phyloP scores from a whole-genome alignment of 2,329 filamentous ascomycete species.

The Microsporum ferrugineum region DNA sequence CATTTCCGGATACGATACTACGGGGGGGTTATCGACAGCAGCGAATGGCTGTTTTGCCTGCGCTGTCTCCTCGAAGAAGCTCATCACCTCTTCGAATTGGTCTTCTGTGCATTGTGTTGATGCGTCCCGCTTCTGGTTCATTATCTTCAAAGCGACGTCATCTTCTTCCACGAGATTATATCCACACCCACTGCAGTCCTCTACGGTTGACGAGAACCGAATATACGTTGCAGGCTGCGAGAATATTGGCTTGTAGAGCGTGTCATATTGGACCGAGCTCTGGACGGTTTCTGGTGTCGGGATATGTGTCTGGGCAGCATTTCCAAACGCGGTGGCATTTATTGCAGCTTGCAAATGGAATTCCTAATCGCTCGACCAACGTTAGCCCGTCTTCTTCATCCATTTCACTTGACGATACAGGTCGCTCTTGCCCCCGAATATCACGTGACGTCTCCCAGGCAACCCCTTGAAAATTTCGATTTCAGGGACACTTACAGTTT shows the following conservation, averaged over 20 bases:
- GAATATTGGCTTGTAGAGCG: constrained; percentile 69
- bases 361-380: constrained; percentile 49
- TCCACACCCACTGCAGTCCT: constrained; percentile 78
- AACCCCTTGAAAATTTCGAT: constrained; percentile 20
- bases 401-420: neutral
- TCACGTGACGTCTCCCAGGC: constrained; percentile 32
- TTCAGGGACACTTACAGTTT: constrained; percentile 65
- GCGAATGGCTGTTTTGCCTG: constrained; percentile 77
- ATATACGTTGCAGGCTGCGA: constrained; percentile 86
- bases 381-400: constrained; percentile 1
- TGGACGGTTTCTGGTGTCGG: constrained; percentile 54
- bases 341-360: constrained; percentile 86
- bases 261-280: constrained; percentile 68
- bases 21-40: constrained; percentile 74
- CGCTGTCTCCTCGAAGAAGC: constrained; percentile 83
- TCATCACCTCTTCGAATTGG: constrained; percentile 88
- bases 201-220: constrained; percentile 93
- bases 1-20: constrained; percentile 63
- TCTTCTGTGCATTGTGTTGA: constrained; percentile 65
- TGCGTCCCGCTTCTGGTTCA: constrained; percentile 64
- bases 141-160: constrained; percentile 67
- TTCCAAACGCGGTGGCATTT: constrained; percentile 49
- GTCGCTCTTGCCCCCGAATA: constrained; percentile 4
- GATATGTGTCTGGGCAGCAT: constrained; percentile 53
- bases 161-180: constrained; percentile 96